Conservation (phyloP, 495 filamentous ascomycete genomes). For the Daldinia loculata region DNA sequence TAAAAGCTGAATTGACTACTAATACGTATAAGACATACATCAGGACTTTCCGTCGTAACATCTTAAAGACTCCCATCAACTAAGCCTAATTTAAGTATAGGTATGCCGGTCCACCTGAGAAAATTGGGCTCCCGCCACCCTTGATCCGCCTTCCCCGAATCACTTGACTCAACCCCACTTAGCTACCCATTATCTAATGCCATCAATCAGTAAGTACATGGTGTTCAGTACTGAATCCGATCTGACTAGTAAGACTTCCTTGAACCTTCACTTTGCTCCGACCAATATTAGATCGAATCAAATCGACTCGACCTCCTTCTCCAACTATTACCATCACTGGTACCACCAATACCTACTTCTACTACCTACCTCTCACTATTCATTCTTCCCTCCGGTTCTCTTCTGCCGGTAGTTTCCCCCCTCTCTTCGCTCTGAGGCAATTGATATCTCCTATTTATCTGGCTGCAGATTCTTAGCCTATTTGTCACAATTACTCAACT, state of each 20-base stretch:
- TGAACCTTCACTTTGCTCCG: neutral
- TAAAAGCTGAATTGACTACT: neutral
- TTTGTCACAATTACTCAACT: constrained; percentile 23
- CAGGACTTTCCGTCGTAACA: neutral
- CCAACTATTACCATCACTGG: neutral
- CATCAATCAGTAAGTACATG: neutral
- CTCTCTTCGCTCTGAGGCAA: constrained; percentile 16
- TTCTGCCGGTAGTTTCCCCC: constrained; percentile 32
- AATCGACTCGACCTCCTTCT: constrained; percentile 11
- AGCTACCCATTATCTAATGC: neutral
- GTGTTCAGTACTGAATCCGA: neutral
- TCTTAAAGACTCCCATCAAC: neutral
- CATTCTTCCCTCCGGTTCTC: constrained; percentile 17
- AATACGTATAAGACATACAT: neutral
- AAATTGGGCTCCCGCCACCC: neutral
- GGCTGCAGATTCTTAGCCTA: constrained; percentile 37
- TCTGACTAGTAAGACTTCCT: neutral
- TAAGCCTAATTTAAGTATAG: neutral
- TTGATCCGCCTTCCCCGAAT: constrained; percentile 20
- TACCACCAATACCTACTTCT: neutral
- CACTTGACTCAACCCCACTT: constrained; percentile 24
- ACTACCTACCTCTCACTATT: neutral
- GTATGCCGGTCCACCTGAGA: neutral
- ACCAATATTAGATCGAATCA: constrained; percentile 20
- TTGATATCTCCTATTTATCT: constrained; percentile 23